Evolutionary conservation across 495 filamentous ascomycete species (phyloP).

Genomic region (Neurospora tetrasperma): DNA sequence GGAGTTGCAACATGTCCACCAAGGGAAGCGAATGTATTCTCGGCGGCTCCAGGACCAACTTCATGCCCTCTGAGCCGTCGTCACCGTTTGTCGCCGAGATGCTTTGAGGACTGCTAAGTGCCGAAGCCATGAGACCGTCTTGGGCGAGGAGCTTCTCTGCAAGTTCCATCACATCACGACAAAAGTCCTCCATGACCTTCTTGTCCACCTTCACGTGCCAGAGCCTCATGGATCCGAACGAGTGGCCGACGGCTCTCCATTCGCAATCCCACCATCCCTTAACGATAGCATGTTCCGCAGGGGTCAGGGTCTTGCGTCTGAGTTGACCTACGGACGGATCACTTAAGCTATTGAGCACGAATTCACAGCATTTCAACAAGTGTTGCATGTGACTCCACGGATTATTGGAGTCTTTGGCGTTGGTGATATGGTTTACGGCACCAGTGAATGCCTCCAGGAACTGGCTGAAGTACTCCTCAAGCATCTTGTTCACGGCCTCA

Average conservation of each 20-base stretch:
- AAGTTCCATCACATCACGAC: constrained; percentile 85
- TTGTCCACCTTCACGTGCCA: constrained; percentile 69
- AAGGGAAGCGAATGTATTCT: constrained; percentile 54
- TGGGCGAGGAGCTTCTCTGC: constrained; percentile 76
- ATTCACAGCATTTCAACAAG: constrained; percentile 61
- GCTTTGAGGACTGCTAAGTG: constrained; percentile 35
- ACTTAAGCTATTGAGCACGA: constrained; percentile 73
- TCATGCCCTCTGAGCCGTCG: constrained; percentile 36
- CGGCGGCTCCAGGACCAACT: constrained; percentile 49
- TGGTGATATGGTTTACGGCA: constrained; percentile 39
- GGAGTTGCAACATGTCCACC: constrained; percentile 72
- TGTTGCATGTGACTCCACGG: constrained; percentile 57
- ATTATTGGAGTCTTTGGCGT: constrained; percentile 38
- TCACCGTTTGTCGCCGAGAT: constrained; percentile 32
- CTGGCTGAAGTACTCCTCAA: constrained; percentile 47
- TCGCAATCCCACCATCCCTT: constrained; percentile 69
- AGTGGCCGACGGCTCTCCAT: constrained; percentile 67
- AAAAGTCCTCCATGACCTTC: constrained; percentile 75
- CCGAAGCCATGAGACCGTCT: constrained; percentile 65
- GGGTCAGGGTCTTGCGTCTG: constrained; percentile 48
- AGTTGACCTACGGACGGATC: constrained; percentile 72
- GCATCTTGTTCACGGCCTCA: constrained; percentile 63
- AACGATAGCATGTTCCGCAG: constrained; percentile 52
- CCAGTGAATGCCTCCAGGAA: constrained; percentile 27
- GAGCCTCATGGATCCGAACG: constrained; percentile 71